Evolutionary conservation across 805 yeast genomes (phyloP), one percentile per base, ranked within the genome.

Genomic region (Candida anglica): DNA sequence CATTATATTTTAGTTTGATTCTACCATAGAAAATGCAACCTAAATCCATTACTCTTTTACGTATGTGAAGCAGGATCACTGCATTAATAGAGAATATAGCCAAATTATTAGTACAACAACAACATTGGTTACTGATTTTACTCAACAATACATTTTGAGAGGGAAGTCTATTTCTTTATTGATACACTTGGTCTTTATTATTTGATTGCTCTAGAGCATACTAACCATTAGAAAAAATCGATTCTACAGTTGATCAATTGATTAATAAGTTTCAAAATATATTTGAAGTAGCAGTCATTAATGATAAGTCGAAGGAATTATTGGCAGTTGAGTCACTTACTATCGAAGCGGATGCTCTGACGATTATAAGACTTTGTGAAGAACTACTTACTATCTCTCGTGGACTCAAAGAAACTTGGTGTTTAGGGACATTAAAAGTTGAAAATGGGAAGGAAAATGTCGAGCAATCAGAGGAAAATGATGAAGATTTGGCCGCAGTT

Each of bases 301-400:
- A 58, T 34, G 69, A 60, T 36, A 66, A 66, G 38, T 56, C 70
- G 11, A 56, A 58, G 28, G 73, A 67, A 38, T 42, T 61, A 16
- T 42, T 66, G 22, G 71, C 79, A 0, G 71, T 74, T n/a, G 81
- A 76, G 41, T 66, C 76, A 21, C 54, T 77, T 14, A 76, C 76
- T 13, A 71, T 77, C 17, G 80, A 76, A 43, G 62, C 75, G 15
- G 73, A 73, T 42, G 68, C 79, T 0, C 56, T 71, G 34, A 62
- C 69, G 1, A 73, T 76, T 3, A 64, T 75, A 7, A 54, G 79
- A 34, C 55, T 75, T 11, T 67, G 77, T 27, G 78, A 76, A 41
- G 81, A 77, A 37, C 53, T 77, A 24, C 50, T 77, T 10, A 48
- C 66, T 1, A 61, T 76, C 2, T 71, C 79, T 2, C 51, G 76